Base-by-base conservation (phyloP, 2,329 filamentous ascomycete genomes). In the Talaromyces verruculosus region DNA sequence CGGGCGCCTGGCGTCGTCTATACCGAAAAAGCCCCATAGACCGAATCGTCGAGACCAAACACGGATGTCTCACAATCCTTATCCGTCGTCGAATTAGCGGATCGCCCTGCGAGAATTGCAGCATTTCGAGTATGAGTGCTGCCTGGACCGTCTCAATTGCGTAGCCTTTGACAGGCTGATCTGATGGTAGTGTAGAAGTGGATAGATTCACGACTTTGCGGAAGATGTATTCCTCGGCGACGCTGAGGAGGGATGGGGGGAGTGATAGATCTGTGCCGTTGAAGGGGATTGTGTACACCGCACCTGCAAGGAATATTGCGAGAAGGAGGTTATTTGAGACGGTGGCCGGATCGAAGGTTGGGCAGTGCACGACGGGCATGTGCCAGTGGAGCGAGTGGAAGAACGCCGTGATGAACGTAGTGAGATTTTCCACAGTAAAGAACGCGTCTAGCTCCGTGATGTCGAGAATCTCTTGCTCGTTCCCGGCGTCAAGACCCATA, bases 321-420 rank as follows among this genome's bases (percentile, higher is more conserved):
- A 75, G 70, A 2, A 75, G 62, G 1, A 75, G 67, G 2, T 71
- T 45, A 19, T 69, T 74, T 3, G 73, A 72, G 15, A 73, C 58
- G 7, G 70, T 69, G 1, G 71, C 71, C 0, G 73, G 73, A 35
- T 75, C 70, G 33, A 75, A 75, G 4, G 73, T 75, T 22, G 73
- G 73, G 17, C 73, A 75, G 65, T 75, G 73, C 1, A 75, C 72
- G 11, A 75, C 71, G 0, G 73, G 73, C 7, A 75, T 65, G 51
- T 75, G 73, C 73, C 73, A 75, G 60, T 75, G 72, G 2, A 75
- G 68, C n/a, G 73, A 73, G 15, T 75, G 72, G 17, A 75, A 75
- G 63, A 72, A 75, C 0, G 68, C 72, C 3, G 72, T 72, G 35
- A 75, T 71, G 13, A 73, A 75, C 11, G 65, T 53, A 0, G 72